A percentile compares a stretch with the other conserved stretches of the same genome.
phyloP scores from a whole-genome alignment of 371 early-diverging fungal species.

The Syncephalastrum contaminatum region DNA sequence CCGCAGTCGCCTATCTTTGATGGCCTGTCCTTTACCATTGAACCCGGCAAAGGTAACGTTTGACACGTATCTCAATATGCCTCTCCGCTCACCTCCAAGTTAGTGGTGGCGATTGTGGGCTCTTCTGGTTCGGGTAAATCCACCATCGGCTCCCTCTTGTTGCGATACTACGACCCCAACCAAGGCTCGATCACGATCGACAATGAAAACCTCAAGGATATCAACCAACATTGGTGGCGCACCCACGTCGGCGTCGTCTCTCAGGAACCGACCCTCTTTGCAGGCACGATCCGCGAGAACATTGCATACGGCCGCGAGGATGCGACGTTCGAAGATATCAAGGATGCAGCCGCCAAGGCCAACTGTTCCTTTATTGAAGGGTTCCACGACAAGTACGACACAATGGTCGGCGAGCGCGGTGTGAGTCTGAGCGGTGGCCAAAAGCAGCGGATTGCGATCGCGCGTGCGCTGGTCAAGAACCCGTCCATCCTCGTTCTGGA shows the following conservation, averaged over 20 bases:
- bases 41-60: slow-evolving; percentile 56
- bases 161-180: slow-evolving; percentile 72
- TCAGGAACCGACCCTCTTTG: slow-evolving; percentile 87
- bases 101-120: slow-evolving; percentile 59
- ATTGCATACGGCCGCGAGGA: slow-evolving; percentile 64
- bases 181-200: slow-evolving; percentile 57
- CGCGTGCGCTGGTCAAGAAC: slow-evolving; percentile 72
- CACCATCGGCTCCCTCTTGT: slow-evolving; percentile 64
- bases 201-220: slow-evolving; percentile 51
- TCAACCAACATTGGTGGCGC: slow-evolving; percentile 55
- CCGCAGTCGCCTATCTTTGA: slow-evolving; percentile 62
- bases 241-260: slow-evolving; percentile 68
- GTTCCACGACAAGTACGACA: slow-evolving; percentile 67
- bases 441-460: slow-evolving; percentile 78
- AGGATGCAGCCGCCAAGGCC: slow-evolving; percentile 60
- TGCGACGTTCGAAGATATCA: slow-evolving; percentile 58
- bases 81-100: not conserved
- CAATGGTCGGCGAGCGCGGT: slow-evolving; percentile 72
- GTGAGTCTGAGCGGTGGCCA: slow-evolving; percentile 80
- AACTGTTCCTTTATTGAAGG: slow-evolving; percentile 66
- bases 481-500: slow-evolving; percentile 80
- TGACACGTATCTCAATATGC: not conserved
- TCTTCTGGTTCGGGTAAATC: slow-evolving; percentile 77
- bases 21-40: slow-evolving; percentile 61
- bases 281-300: slow-evolving; percentile 78